phyloP scores from a whole-genome alignment of 768 basidiomycete genomes.

The Crassisporium funariophilum region DNA sequence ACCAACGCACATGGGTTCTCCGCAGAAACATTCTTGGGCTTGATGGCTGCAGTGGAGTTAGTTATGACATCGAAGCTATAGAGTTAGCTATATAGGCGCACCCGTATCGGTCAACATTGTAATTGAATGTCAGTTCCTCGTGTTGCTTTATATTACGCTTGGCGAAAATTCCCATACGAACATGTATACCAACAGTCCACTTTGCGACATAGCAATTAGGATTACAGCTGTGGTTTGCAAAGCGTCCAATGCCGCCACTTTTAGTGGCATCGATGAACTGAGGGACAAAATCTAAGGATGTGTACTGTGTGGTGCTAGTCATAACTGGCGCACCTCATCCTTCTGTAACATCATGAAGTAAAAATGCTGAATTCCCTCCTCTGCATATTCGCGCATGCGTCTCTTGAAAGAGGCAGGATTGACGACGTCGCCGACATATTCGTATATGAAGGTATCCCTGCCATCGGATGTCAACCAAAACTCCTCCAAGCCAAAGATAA shows the following conservation, averaged over 20 bases:
- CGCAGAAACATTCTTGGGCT: slow-evolving; percentile 93
- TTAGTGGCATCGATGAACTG: slow-evolving; percentile 99
- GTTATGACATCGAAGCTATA: not conserved
- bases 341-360: slow-evolving; percentile 99
- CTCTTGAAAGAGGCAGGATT: slow-evolving; percentile 84
- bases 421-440: slow-evolving; percentile 97
- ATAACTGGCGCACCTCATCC: slow-evolving; percentile 91
- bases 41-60: slow-evolving; percentile 68
- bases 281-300: not conserved
- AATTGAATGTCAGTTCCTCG: slow-evolving; percentile 97
- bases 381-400: slow-evolving; percentile 91
- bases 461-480: slow-evolving; percentile 11
- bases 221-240: slow-evolving; percentile 96
- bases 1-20: slow-evolving; percentile 93
- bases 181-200: slow-evolving; percentile 88
- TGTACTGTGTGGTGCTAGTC: too few species aligned
- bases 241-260: slow-evolving; percentile 93
- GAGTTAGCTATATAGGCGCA: slow-evolving; percentile 45
- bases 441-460: slow-evolving; percentile 94
- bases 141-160: slow-evolving; percentile 72
- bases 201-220: slow-evolving; percentile 98
- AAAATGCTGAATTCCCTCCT: slow-evolving; percentile 93
- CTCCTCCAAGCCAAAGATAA: not conserved
- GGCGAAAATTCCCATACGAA: slow-evolving; percentile 99
- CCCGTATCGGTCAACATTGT: slow-evolving; percentile 99